Conservation (phyloP, 148 eudicot genomes). For the Cornus controversa region DNA sequence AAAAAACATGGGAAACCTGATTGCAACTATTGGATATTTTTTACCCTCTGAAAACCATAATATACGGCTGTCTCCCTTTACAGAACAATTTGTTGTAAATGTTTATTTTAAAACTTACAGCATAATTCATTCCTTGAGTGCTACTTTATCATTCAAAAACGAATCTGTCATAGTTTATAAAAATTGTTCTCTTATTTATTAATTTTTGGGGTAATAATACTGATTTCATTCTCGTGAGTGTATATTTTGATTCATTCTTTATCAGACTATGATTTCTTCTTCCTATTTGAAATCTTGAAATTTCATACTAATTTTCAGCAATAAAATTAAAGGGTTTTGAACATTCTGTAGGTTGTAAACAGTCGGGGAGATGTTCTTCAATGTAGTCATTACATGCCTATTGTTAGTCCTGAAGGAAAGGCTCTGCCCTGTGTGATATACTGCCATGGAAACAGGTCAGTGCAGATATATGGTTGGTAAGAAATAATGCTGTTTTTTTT, state of each 20-base stretch:
- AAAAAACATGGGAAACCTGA: no score
- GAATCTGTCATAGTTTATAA: background rate
- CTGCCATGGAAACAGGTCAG: slow-evolving; percentile 98
- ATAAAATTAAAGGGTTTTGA: slow-evolving; percentile 1
- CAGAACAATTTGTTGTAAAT: background rate
- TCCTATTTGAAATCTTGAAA: background rate
- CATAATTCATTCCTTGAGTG: background rate
- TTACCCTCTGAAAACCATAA: background rate
- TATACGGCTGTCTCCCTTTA: background rate
- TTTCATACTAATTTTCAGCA: slow-evolving; percentile 9
- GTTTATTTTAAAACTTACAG: background rate
- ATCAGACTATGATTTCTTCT: background rate
- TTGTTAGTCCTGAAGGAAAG: slow-evolving; percentile 69
- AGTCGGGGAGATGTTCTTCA: slow-evolving; percentile 77
- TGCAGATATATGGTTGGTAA: slow-evolving; percentile 9
- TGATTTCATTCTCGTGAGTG: background rate
- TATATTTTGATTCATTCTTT: background rate
- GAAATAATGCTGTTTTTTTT: background rate
- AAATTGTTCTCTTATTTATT: background rate
- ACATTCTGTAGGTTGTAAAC: slow-evolving; percentile 65
- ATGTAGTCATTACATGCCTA: slow-evolving; percentile 87
- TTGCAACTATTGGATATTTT: background rate
- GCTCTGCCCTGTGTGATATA: slow-evolving; percentile 90
- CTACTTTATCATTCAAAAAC: background rate
- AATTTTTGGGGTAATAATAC: background rate